phyloP scores from a whole-genome alignment of 441 rosid species.

The Bruguiera hainesii region DNA sequence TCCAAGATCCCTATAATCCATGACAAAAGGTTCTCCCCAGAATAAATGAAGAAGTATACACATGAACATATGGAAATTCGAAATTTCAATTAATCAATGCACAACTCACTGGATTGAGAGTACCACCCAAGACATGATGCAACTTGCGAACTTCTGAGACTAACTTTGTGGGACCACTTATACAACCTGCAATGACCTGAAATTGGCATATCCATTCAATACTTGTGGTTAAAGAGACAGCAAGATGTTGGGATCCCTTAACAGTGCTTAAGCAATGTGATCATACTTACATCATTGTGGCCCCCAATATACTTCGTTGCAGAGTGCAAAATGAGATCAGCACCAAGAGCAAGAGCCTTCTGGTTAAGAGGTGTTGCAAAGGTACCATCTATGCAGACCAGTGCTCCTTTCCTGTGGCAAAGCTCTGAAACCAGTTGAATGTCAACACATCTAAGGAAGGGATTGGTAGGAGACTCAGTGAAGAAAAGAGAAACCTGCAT shows the following conservation, averaged over 20 bases:
- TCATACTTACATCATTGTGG: constrained; percentile 81
- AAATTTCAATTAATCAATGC: constrained; percentile 4
- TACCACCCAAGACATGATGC: constrained; percentile 94
- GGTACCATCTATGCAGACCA: constrained; percentile 97
- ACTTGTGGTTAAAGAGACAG: constrained; percentile 6
- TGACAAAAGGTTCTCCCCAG: too few species aligned
- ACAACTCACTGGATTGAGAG: constrained; percentile 76
- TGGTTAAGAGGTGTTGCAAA: constrained; percentile 98
- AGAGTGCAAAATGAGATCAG: constrained; percentile 94
- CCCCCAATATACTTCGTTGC: constrained; percentile 94
- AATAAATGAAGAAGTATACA: too few species aligned
- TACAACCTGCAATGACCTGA: constrained; percentile 93
- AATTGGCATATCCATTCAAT: constrained; percentile 5
- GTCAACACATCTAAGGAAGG: constrained; percentile 93
- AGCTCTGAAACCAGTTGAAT: constrained; percentile 80
- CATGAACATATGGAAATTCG: too few species aligned
- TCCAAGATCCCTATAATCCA: too few species aligned
- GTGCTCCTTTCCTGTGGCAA: constrained; percentile 81
- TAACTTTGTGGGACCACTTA: constrained; percentile 73
- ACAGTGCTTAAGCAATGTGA: constrained; percentile 10
- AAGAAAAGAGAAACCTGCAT: constrained; percentile 88
- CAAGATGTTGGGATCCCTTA: not conserved
- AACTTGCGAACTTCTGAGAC: constrained; percentile 71
- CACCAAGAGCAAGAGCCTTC: constrained; percentile 90
- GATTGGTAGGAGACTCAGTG: constrained; percentile 96